Base-by-base conservation (phyloP, 106 monocot species). In the Iris macrosiphon region DNA sequence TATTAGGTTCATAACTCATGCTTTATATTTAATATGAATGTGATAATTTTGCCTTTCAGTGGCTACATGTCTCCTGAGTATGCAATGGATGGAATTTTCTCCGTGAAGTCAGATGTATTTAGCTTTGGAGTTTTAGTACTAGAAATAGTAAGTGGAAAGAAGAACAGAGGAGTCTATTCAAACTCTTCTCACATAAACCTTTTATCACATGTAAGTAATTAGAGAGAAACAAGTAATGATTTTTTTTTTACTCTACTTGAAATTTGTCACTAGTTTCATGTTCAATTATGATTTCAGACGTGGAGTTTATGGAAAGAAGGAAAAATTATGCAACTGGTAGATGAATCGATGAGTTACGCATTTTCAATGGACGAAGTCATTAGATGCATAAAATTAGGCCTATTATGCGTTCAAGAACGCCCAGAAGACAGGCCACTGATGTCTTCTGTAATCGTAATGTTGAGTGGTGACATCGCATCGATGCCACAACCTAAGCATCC, bases 51-150 rank as follows among this genome's bases (percentile, higher is more conserved):
- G 53, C 6, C 5, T 29, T 47, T 33, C 44, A 76, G 76, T 26
- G 76, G 76, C 7, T 76, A 76, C 25, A 76, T 76, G 69, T 69
- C 76, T 37, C 76, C 69, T 12, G 76, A 76, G 41, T 76, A 76
- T 38, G 69, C 64, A 11, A 69, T 76, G 59, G 34, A 76, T 27
- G 76, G 76, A 26, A 35, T 70, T 0, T 69, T 76, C 45, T 76
- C 76, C 1, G 35, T 64, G 41, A 76, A 76, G 16, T 76, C 76
- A 10, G 76, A 76, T 39, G 69, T 76, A 3, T 76, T 69, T 25
- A 76, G 76, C 34, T 76, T 70, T 8, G 76, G 76, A 0, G 76
- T 76, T 11, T 24, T 76, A 10, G 43, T 70, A 0, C 53, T 76
- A 7, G 76, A 76, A 33, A 76, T 76, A 4, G 22, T 76, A 4